These are phyloP conservation scores for Suillus fuscotomentosus DNA, from an alignment of 768 basidiomycete species.

Conservation along the genomic window DNA sequence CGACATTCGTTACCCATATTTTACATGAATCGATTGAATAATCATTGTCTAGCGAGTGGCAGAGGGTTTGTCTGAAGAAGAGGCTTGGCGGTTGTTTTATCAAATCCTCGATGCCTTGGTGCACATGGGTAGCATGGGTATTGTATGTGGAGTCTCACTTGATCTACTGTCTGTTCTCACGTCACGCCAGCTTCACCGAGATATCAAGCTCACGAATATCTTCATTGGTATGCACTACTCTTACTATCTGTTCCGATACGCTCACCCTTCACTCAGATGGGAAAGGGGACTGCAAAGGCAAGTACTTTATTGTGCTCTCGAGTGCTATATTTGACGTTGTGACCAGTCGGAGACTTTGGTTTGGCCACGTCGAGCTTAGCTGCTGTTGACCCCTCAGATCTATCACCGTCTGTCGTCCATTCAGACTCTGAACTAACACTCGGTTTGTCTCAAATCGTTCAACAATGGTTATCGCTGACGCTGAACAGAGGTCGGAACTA, in stretches of 20 bases:
- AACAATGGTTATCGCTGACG: background rate
- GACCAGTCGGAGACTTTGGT: slow-evolving; percentile 86
- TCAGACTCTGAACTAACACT: slow-evolving; percentile 73
- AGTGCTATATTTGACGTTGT: background rate
- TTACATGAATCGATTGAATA: background rate
- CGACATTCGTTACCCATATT: slow-evolving; percentile 4
- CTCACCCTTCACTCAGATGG: slow-evolving; percentile 48
- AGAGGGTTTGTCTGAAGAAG: slow-evolving; percentile 78
- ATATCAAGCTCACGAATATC: slow-evolving; percentile 93
- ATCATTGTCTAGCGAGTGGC: slow-evolving; percentile 55
- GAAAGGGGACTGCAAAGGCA: slow-evolving; percentile 82
- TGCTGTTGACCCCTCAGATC: slow-evolving; percentile 72
- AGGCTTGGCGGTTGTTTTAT: slow-evolving; percentile 87
- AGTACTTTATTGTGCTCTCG: background rate
- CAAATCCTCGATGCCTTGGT: slow-evolving; percentile 89
- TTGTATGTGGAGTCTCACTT: slow-evolving; percentile 49
- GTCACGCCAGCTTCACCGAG: slow-evolving; percentile 60
- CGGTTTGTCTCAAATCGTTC: slow-evolving; percentile 38
- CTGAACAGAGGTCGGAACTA: slow-evolving; percentile 78
- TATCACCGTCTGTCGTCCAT: slow-evolving; percentile 43
- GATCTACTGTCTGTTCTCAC: background rate
- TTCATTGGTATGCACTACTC: slow-evolving; percentile 72
- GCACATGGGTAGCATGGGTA: slow-evolving; percentile 86
- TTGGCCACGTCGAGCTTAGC: slow-evolving; percentile 82
- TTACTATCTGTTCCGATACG: background rate